These are phyloP conservation scores for Phialophora expanda DNA, from an alignment of 2,329 filamentous ascomycete genomes.

Conservation along the genomic window DNA sequence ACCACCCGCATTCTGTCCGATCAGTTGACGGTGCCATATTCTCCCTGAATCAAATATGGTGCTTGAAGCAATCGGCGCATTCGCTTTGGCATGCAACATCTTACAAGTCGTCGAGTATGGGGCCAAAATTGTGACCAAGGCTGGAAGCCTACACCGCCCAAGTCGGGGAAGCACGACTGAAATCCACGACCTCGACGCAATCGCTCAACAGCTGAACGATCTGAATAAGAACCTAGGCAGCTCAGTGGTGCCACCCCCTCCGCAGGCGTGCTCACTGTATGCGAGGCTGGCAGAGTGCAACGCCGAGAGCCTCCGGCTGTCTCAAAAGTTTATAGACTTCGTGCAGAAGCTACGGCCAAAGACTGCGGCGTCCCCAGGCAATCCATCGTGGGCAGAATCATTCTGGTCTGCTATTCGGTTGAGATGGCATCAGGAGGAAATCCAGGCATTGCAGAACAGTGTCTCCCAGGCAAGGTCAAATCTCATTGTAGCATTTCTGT, in stretches of 20 bases:
- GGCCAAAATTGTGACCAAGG: constrained; percentile 5
- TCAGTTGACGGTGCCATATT: background rate
- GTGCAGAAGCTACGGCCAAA: background rate
- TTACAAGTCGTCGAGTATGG: constrained; percentile 6
- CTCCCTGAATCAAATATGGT: background rate
- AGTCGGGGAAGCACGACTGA: constrained; percentile 1
- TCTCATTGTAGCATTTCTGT: constrained; percentile 1
- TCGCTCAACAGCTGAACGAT: background rate
- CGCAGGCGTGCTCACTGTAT: background rate
- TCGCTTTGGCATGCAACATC: constrained; percentile 4
- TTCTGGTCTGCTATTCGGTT: background rate
- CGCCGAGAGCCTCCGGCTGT: background rate
- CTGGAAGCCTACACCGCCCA: constrained; percentile 8
- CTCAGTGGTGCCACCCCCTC: background rate
- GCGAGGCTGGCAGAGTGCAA: background rate
- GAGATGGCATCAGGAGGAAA: constrained; percentile 8
- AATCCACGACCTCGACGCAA: background rate
- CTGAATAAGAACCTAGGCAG: background rate
- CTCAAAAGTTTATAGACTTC: background rate
- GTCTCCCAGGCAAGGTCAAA: constrained; percentile 6
- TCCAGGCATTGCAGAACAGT: constrained; percentile 8
- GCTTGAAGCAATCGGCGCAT: background rate
- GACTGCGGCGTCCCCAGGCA: background rate
- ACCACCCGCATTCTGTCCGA: background rate
- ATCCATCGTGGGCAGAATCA: background rate